Conservation (phyloP, 148 eudicot genomes). For the Chenopodium berlandieri region DNA sequence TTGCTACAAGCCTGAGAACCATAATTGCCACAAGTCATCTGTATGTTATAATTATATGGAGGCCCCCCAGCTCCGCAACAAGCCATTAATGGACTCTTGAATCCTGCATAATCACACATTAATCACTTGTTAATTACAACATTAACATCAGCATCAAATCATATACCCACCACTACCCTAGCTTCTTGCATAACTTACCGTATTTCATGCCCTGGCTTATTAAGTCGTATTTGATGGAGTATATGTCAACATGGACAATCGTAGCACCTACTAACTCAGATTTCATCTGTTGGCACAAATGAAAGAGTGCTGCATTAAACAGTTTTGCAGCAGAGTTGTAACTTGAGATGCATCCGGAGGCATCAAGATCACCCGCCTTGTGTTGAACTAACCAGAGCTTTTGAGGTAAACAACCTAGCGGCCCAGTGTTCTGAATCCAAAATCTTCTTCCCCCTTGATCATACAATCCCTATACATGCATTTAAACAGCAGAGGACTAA, state of each 20-base stretch:
- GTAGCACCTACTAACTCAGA: conserved; percentile 63
- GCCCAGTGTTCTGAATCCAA: conserved; percentile 96
- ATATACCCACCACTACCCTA: neutral
- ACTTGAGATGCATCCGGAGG: conserved; percentile 60
- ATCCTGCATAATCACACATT: conserved; percentile 43
- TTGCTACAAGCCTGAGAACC: conserved; percentile 57
- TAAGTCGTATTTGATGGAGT: conserved; percentile 79
- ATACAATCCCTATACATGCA: conserved; percentile 49
- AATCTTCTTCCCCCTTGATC: conserved; percentile 77
- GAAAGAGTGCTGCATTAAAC: conserved; percentile 62
- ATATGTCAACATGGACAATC: conserved; percentile 74
- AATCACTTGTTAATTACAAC: neutral
- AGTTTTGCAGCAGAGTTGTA: conserved; percentile 63
- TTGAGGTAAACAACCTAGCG: conserved; percentile 91
- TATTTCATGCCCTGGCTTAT: conserved; percentile 63
- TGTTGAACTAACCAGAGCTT: conserved; percentile 51
- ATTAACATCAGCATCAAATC: neutral
- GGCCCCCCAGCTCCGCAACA: conserved; percentile 93
- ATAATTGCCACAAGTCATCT: conserved; percentile 61
- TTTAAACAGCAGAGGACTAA: neutral
- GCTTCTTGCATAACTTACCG: conserved; percentile 44
- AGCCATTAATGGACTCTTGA: conserved; percentile 69
- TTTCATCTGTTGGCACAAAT: conserved; percentile 49
- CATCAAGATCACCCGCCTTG: conserved; percentile 45
- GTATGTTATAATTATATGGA: conserved; percentile 72